These are phyloP conservation scores for Xylariales sp. DNA, from an alignment of 2,329 filamentous ascomycete species.

Conservation along the genomic window DNA sequence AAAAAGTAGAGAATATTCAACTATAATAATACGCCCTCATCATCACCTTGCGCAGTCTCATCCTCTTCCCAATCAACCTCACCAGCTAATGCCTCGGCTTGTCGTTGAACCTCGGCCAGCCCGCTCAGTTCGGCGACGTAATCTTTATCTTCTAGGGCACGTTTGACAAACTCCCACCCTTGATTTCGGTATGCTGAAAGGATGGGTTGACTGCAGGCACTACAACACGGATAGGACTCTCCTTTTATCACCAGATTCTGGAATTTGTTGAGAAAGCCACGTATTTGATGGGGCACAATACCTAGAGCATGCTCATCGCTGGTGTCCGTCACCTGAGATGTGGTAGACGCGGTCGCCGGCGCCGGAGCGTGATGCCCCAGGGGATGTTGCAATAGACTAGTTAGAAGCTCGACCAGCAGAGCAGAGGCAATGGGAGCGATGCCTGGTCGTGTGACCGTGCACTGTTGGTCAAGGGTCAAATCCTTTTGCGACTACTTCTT, in stretches of 20 bases:
- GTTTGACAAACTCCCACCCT: conserved; percentile 82
- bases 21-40: conserved; percentile 51
- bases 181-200: conserved; percentile 73
- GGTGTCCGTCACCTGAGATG: conserved; percentile 62
- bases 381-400: conserved; percentile 89
- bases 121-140: conserved; percentile 78
- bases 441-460: conserved; percentile 94
- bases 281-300: conserved; percentile 82
- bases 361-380: conserved; percentile 71
- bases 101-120: conserved; percentile 50
- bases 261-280: conserved; percentile 80
- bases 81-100: conserved; percentile 46
- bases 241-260: conserved; percentile 79
- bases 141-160: conserved; percentile 78
- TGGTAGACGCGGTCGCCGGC: conserved; percentile 56
- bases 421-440: conserved; percentile 93
- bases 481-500: conserved; percentile 84
- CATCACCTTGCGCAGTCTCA: conserved; percentile 43
- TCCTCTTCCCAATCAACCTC: conserved; percentile 52
- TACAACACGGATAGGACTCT: conserved; percentile 82
- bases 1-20: conserved; percentile 34
- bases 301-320: conserved; percentile 69
- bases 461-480: conserved; percentile 96
- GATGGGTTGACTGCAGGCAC: conserved; percentile 79
- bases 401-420: conserved; percentile 87